Base-by-base conservation (phyloP, 371 early-diverging fungal species). In the Mortierella sp. region DNA sequence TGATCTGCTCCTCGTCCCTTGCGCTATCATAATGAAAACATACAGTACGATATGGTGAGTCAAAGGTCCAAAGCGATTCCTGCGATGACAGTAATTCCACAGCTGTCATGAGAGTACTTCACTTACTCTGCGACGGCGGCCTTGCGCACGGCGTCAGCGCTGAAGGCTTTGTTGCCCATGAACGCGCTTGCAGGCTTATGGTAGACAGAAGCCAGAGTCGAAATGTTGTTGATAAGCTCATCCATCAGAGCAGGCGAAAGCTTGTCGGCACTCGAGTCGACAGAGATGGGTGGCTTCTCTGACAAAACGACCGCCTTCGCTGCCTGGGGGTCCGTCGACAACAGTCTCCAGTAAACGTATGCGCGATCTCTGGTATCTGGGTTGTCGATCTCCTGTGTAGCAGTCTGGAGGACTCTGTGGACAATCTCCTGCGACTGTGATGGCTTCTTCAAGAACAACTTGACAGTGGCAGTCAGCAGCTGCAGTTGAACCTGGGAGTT, bases 301-400 rank as follows among this genome's bases (percentile, higher is more conserved):
- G 97, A 95, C 18, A 98, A 89, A 7, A 97, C 93, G 29, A 96
- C 90, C 72, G 93, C 91, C 89, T 93, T 95, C 43, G 94, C 94
- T 10, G 92, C 93, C 49, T 91, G 88, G 44, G 98, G 98, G 83
- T 97, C 96, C 5, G 97, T 95, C 7, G 98, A 97, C 27, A 99
- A 89, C 74, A 99, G 89, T 51, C 99, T 91, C 99, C 99, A 99
- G 88, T 99, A 99, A 74, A 99, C 96, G 82, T 96, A 99, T 12
- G 98, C 99, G 56, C 99, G 94, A 87, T 99, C 99, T 71, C 99
- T 94, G 71, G 99, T 93, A 88, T 99, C 99, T 7, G 99, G 98
- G 88, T 98, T 98, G 77, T 98, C 99, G 18, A 93, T 93, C 48
- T 95, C 95, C 81, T 98, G 96, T 16, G 99, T 98, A 2, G 98